Percentiles rank a stretch among this genome's conserved stretches.
These are phyloP conservation scores for Andrographis paniculata DNA, from an alignment of 305 asterid genomes.

Conservation along the genomic window DNA sequence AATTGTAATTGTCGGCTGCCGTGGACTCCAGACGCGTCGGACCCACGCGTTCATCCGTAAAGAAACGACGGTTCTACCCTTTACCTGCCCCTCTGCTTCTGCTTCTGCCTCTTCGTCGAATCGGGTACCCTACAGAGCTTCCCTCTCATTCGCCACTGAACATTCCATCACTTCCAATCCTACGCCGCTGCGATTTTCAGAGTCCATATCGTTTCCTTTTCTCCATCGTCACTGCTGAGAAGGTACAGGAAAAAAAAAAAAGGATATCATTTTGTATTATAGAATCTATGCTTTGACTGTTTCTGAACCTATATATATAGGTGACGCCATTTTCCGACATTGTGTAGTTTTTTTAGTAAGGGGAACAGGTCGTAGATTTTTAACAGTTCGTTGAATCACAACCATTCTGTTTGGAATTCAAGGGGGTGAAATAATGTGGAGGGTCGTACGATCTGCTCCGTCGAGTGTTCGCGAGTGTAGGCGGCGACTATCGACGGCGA, in stretches of 20 bases:
- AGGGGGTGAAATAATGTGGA: conserved; percentile 75
- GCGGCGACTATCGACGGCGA: conserved; percentile 67
- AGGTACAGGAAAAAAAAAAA: neutral
- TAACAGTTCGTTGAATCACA: conserved; percentile 4
- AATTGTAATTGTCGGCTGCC: neutral
- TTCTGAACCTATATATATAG: neutral
- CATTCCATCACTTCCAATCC: conserved; percentile 18
- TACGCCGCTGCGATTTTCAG: conserved; percentile 17
- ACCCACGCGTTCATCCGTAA: conserved; percentile 16
- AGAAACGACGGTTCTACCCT: conserved; percentile 20
- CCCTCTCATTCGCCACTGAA: neutral
- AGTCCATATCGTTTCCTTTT: neutral
- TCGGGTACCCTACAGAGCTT: conserved; percentile 5
- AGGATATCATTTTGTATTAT: neutral
- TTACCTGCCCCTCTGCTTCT: conserved; percentile 14
- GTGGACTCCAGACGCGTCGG: conserved; percentile 18
- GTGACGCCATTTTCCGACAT: conserved; percentile 8
- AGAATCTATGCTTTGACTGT: neutral
- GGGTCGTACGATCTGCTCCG: conserved; percentile 73
- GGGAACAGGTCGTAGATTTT: conserved; percentile 3
- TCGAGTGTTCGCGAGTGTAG: conserved; percentile 50
- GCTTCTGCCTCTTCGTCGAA: conserved; percentile 5
- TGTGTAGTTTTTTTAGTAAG: conserved; percentile 2
- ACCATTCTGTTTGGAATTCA: conserved; percentile 8
- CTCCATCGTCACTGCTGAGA: neutral